Conservation (phyloP, 345 rosid genomes). For the Eucalyptus victrix region DNA sequence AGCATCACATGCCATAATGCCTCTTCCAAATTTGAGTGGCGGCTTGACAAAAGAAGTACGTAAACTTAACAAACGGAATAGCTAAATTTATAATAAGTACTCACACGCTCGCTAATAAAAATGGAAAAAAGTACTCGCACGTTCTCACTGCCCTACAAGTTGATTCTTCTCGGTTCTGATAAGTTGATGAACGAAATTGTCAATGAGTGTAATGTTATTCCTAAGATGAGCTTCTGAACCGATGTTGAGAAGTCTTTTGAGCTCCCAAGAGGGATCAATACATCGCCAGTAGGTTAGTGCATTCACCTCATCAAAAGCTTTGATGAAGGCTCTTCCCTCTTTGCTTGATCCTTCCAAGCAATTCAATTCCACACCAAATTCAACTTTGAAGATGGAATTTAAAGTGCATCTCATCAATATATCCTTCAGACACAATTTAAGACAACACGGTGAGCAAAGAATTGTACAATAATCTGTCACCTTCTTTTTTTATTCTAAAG, state of each 20-base stretch:
- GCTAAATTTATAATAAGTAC: background rate
- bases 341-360: slow-evolving; percentile 44
- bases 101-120: background rate
- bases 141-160: background rate
- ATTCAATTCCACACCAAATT: slow-evolving; percentile 55
- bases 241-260: slow-evolving; percentile 38
- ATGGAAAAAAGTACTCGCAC: slow-evolving; percentile 12
- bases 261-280: slow-evolving; percentile 61
- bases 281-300: slow-evolving; percentile 8
- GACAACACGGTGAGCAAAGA: background rate
- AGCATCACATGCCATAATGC: background rate
- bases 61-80: background rate
- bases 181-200: slow-evolving; percentile 34
- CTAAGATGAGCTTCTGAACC: slow-evolving; percentile 41
- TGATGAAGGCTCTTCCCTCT: slow-evolving; percentile 34
- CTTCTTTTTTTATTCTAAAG: background rate
- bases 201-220: slow-evolving; percentile 22
- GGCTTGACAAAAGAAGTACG: background rate
- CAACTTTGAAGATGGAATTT: slow-evolving; percentile 77
- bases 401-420: slow-evolving; percentile 52
- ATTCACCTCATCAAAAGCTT: slow-evolving; percentile 11
- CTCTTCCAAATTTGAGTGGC: background rate
- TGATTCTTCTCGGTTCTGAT: slow-evolving; percentile 33
- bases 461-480: background rate
- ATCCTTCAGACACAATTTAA: slow-evolving; percentile 13